Percentiles rank a stretch among this genome's conserved stretches.
Evolutionary conservation across 257 asterid genomes (phyloP).

Genomic region (Thymus mandschuricus): DNA sequence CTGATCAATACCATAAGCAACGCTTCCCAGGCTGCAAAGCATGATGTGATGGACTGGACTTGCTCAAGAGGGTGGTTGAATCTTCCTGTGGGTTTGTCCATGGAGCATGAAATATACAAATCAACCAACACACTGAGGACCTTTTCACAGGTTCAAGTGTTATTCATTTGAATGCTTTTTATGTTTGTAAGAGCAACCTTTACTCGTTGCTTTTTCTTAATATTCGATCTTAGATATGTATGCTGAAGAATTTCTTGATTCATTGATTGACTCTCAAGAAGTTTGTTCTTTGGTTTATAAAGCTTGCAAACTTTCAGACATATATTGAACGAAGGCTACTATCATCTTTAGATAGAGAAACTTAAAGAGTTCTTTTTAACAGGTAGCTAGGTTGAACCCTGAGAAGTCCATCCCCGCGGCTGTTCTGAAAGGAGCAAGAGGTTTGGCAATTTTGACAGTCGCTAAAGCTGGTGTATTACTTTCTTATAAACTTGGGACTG

Average conservation of each 20-base stretch:
- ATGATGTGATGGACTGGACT: conserved; percentile 99
- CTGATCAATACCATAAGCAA: conserved; percentile 88
- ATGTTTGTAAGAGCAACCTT: neutral
- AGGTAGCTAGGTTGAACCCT: conserved; percentile 92
- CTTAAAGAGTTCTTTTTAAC: conserved; percentile 29
- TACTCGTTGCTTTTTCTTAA: conserved; percentile 2
- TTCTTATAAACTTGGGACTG: conserved; percentile 91
- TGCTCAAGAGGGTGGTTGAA: conserved; percentile 93
- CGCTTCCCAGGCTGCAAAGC: conserved; percentile 88
- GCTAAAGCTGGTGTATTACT: conserved; percentile 89
- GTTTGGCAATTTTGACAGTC: conserved; percentile 92
- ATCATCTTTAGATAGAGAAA: conserved; percentile 18
- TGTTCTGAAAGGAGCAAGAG: conserved; percentile 87
- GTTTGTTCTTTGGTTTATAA: neutral
- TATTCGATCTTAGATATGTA: conserved; percentile 14
- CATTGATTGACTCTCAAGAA: neutral
- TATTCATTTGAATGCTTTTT: conserved; percentile 7
- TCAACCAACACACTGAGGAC: conserved; percentile 73
- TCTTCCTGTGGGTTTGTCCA: conserved; percentile 94
- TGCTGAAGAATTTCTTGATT: neutral
- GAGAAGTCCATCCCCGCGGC: conserved; percentile 93
- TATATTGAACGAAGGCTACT: conserved; percentile 11
- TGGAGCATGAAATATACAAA: conserved; percentile 97
- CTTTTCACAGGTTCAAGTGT: conserved; percentile 66
- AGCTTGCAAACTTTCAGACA: neutral